Evolutionary conservation across 768 basidiomycete species (phyloP), one percentile per base, ranked within the genome.

Genomic region (Coprinopsis marcescibilis): DNA sequence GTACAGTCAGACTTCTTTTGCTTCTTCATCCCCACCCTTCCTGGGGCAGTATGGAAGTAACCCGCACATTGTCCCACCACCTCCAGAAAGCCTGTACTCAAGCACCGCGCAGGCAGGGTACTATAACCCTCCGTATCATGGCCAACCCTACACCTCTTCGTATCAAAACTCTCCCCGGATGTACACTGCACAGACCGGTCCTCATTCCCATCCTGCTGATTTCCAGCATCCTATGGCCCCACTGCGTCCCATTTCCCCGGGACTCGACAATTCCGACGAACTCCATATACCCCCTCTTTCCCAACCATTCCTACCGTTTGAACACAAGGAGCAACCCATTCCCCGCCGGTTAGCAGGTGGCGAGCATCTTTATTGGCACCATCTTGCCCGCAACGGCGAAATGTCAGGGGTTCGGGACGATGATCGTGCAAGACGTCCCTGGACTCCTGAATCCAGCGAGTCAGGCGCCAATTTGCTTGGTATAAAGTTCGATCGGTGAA

Each of bases 281-380:
- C 49, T 53, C 10, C 55, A 59, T 38, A 56, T 59, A 21, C 38
- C 59, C 20, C 57, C 65, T 32, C 60, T 64, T 27, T 58, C 62
- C 13, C 58, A 63, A 52, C 51, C 59, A 41, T 60, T 10, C 57
- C 64, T 53, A 52, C 62, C 46, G 10, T 15, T 39, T 46, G 72
- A 76, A 47, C 66, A 66, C 48, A 66, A 67, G 50, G 73, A 76
- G 45, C 56, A 59, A 5, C 65, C 70, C 30, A 49, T 50, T 43
- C 61, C 63, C 29, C 66, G 65, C 47, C 68, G 62, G 39, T 73
- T 83, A 25, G 70, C 65, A 55, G 66, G 71, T 8, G 85, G 85
- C 17, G 83, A 86, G 51, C 58, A 78, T 8, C 65, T 89, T 14
- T 85, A 74, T 57, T 89, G 86, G 86, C 85, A 89, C 59, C 81